Evolutionary conservation across 2,329 filamentous ascomycete species (phyloP).

Genomic region (Fusarium sp.): DNA sequence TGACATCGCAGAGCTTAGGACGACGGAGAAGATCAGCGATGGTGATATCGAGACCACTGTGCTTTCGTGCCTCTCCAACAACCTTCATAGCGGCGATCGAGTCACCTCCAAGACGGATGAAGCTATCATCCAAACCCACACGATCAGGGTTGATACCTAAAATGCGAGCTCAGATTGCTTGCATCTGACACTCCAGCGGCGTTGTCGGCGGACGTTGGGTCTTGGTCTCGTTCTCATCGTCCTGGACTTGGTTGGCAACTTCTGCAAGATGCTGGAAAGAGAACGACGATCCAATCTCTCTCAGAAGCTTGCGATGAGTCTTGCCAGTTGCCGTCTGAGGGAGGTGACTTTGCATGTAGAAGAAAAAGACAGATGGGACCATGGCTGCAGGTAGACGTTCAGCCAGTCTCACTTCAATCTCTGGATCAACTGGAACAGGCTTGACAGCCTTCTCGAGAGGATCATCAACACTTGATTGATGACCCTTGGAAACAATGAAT

Average conservation of each 20-base stretch:
- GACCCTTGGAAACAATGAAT: neutral
- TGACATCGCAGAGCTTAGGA: neutral
- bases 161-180: conserved; percentile 50
- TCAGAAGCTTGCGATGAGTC: conserved; percentile 22
- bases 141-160: conserved; percentile 46
- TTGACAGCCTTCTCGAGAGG: neutral
- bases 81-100: conserved; percentile 62
- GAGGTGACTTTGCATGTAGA: neutral
- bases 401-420: conserved; percentile 1
- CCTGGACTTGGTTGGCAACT: neutral
- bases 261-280: conserved; percentile 53
- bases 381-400: conserved; percentile 26
- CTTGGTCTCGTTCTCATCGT: neutral
- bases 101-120: conserved; percentile 62
- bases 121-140: conserved; percentile 57
- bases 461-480: neutral
- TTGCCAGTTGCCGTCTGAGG: conserved; percentile 30
- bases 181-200: conserved; percentile 39
- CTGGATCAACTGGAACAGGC: neutral
- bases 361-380: conserved; percentile 27
- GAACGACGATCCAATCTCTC: conserved; percentile 12
- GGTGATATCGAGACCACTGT: conserved; percentile 4
- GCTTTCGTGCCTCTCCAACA: conserved; percentile 32
- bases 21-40: conserved; percentile 25
- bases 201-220: conserved; percentile 9